Percentiles rank a stretch among this genome's conserved stretches.
phyloP scores from a whole-genome alignment of 371 early-diverging fungal species.

The Haplosporangium sp. region DNA sequence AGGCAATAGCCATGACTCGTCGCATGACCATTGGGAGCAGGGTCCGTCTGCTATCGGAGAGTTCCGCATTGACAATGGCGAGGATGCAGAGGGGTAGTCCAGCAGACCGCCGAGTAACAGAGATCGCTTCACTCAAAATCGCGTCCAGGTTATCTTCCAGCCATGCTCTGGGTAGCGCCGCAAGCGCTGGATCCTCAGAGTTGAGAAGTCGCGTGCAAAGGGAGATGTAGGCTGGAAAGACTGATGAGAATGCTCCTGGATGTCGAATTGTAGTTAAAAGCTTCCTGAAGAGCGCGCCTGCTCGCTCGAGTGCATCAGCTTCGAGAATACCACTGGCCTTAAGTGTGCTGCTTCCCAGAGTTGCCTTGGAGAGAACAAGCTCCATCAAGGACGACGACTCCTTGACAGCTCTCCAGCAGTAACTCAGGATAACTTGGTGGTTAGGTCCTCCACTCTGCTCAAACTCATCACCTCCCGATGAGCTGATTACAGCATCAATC shows the following conservation, averaged over 20 bases:
- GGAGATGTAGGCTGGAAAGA: slow-evolving; percentile 80
- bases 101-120: slow-evolving; percentile 94
- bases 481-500: slow-evolving; percentile 68
- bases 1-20: slow-evolving; percentile 74
- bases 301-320: slow-evolving; percentile 29
- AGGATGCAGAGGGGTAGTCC: slow-evolving; percentile 92
- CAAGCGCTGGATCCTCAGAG: slow-evolving; percentile 59
- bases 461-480: slow-evolving; percentile 44
- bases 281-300: slow-evolving; percentile 68
- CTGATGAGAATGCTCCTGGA: slow-evolving; percentile 92
- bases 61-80: slow-evolving; percentile 82
- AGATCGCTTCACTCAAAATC: slow-evolving; percentile 71
- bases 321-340: slow-evolving; percentile 35
- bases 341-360: slow-evolving; percentile 20
- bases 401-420: slow-evolving; percentile 94
- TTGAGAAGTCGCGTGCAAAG: slow-evolving; percentile 76
- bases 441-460: slow-evolving; percentile 69
- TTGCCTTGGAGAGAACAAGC: slow-evolving; percentile 51
- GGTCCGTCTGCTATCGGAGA: slow-evolving; percentile 65
- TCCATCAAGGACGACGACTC: slow-evolving; percentile 75
- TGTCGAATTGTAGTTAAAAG: slow-evolving; percentile 86
- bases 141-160: slow-evolving; percentile 67
- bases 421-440: slow-evolving; percentile 88
- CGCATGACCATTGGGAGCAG: slow-evolving; percentile 76
- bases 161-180: slow-evolving; percentile 72